Base-by-base conservation (phyloP, 805 yeast species). In the Ogataea philodendri region DNA sequence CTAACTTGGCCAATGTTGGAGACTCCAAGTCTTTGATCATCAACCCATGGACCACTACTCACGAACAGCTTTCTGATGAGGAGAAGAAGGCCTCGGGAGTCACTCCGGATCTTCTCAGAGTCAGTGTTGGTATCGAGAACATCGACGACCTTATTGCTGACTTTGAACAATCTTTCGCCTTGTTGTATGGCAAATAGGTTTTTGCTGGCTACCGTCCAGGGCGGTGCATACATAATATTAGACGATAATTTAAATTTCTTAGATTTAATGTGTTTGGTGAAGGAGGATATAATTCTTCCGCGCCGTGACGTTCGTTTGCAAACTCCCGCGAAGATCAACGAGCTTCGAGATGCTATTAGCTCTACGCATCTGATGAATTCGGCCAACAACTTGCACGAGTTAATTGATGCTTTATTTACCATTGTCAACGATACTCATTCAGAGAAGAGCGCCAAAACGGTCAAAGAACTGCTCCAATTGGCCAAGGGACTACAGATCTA, bases 1-100 rank as follows among this genome's bases (percentile, higher is more conserved):
- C 95, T 20, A 85, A 88, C 68, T 77, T 93, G 59, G 97, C 98
- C 32, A 90, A 90, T 55, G 97, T 90, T 41, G 98, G 98, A 59
- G 98, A 90, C 57, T 81, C 90, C 32, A 93, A 90, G 70, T 86
- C 97, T 28, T 74, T 90, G 59, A 95, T 90, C 40, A 90, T 90
- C 62, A 89, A 96, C 36, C 98, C 98, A 48, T 89, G 82, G 73
- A 87, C 76, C 65, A 93, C 97, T 25, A 90, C 97, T 16, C 98
- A 90, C 65, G 89, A 87, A 61, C 97, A 93, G 69, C 74, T 90
- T 56, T 63, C 69, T 26, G 87, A 84, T 29, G 84, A 79, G 47
- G 97, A 87, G 69, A 86, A 85, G 66, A 38, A 65, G 26, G 78
- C 82, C 9, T 72, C 94, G 32, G 97, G 97, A 64, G 97, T 90